Evolutionary conservation across 2,329 filamentous ascomycete genomes (phyloP), one percentile per base, ranked within the genome.

Genomic region (Neophaeococcomyces aloes): DNA sequence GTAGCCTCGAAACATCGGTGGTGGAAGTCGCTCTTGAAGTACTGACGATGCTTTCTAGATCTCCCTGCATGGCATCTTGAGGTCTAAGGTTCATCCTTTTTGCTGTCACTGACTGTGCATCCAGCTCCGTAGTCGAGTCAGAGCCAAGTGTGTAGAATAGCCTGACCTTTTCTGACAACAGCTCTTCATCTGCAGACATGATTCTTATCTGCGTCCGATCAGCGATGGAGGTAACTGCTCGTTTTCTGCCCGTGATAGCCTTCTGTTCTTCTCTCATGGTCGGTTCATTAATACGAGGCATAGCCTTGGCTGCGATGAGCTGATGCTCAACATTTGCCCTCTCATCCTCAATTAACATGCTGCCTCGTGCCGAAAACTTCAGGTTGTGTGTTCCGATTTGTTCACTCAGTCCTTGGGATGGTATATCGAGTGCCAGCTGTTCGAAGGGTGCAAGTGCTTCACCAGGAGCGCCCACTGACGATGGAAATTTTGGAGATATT

Each of bases 111-210:
- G 34, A 63, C 53, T 43, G 57, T 57, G 36, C 59, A 21, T 43
- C 64, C 2, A 59, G 56, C 41, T 67, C 65, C 6, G 58, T 61
- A 29, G 72, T 71, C 25, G 66, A 68, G 48, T 78, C 76, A 44
- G 78, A 70, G 3, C 76, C 76, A 48, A 72, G 70, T 49, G 75
- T 72, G 56, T 80, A 81, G 75, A 80, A 80, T 49, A 74, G 65
- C 23, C 78, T 68, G 29, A 81, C 76, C 49, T 75, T 75, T 48
- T 74, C 70, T 25, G 77, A 80, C 47, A 80, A 63, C 56, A 73
- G 71, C 54, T 77, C 76, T 57, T 81, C 78, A 52, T 81, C 77
- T 2, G 74, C 65, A n/a, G 78, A 81, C 23, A 81, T 67, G 15
- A 72, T 68, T 45, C 76, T 67, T 38, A 61, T 61, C 50, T 64